Base-by-base conservation (phyloP, 371 early-diverging fungal species). In the Mucor racemosus region DNA sequence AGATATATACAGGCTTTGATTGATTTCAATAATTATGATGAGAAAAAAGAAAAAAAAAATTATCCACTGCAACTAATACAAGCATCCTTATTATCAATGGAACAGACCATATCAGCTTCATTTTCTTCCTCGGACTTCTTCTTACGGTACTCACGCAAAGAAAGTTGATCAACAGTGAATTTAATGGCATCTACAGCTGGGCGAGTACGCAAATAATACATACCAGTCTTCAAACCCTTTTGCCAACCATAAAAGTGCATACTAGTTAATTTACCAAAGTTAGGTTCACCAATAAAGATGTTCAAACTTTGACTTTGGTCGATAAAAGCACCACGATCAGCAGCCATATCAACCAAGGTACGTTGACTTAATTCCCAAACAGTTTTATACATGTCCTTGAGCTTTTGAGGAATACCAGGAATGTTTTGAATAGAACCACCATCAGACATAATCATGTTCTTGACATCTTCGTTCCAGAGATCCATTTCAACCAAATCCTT, bases 191-290 rank as follows among this genome's bases (percentile, higher is more conserved):
- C 98, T 9, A 91, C 95, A 15, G 98, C 97, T 21, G 99, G 99
- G 41, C 96, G 89, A 9, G 98, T 95, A 59, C 99, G 93, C 53
- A 99, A 83, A 77, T 99, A 99, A 84, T 99, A 99, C 97, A 98
- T 97, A 69, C 99, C 99, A 9, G 99, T 99, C 91, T 99, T 99
- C 54, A 99, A 87, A 5, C 99, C 99, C 81, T 90, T 92, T 86
- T 94, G 94, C 97, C 98, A 99, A 10, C 97, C 99, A 80, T 99
- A 98, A 78, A 99, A 99, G 79, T 99, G 99, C 99, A 99, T 99
- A 34, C 92, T 91, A 0, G 99, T 98, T 64, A 99, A 84, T 72
- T 95, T 92, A 64, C 92, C 92, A 80, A 90, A 95, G 68, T 89
- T 96, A 5, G 99, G 94, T 46, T 94, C 92, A 54, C 94, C 94